Percentiles rank a stretch among this genome's conserved stretches.
These are phyloP conservation scores for Kuraishia cidri DNA, from an alignment of 805 yeast species.

Conservation along the genomic window DNA sequence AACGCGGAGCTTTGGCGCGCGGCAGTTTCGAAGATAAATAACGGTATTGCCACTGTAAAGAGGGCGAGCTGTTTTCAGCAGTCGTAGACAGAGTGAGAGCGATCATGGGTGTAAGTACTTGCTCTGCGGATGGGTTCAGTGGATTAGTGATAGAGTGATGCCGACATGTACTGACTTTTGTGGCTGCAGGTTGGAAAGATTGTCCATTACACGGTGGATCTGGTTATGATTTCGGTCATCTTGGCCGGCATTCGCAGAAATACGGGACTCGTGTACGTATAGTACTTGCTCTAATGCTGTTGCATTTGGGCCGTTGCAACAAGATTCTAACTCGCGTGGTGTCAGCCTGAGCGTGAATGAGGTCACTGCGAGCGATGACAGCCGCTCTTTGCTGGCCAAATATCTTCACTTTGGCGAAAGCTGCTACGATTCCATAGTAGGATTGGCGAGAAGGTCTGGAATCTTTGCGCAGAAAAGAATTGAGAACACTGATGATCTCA, in stretches of 20 bases:
- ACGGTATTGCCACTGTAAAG: too few species aligned
- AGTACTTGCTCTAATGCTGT: constrained; percentile 3
- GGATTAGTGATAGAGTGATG: too few species aligned
- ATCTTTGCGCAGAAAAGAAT: constrained; percentile 38
- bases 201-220: constrained; percentile 68
- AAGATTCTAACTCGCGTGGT: background rate
- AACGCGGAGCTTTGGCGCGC: too few species aligned
- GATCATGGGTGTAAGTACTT: too few species aligned
- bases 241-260: constrained; percentile 81
- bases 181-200: constrained; percentile 53
- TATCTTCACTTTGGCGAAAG: constrained; percentile 55
- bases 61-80: too few species aligned
- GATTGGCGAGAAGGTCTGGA: constrained; percentile 34
- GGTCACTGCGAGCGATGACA: constrained; percentile 35
- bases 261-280: constrained; percentile 54
- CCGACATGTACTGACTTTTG: too few species aligned
- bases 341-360: constrained; percentile 8
- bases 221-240: constrained; percentile 69
- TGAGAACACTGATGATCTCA: constrained; percentile 16
- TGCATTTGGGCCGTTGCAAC: background rate
- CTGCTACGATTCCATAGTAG: constrained; percentile 40
- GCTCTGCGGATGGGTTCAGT: too few species aligned
- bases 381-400: constrained; percentile 30
- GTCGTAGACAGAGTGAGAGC: too few species aligned
- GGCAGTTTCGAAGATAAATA: too few species aligned